These are phyloP conservation scores for Candida succiphila DNA, from an alignment of 805 yeast species.

Conservation along the genomic window DNA sequence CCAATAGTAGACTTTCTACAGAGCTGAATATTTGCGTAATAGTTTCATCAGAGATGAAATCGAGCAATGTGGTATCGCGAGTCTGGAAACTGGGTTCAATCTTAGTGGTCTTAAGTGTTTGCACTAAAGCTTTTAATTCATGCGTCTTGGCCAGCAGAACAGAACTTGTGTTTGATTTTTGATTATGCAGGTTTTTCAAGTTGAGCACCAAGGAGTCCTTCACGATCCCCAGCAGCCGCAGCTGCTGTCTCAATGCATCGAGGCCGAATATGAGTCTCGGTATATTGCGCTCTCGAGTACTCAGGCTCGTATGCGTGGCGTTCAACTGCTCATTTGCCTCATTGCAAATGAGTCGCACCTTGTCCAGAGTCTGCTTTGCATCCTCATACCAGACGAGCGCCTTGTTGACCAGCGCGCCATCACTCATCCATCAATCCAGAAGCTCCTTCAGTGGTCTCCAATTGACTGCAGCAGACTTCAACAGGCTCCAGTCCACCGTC, in stretches of 20 bases:
- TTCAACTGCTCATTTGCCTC: constrained; percentile 34
- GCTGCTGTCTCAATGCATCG: constrained; percentile 37
- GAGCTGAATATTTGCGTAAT: constrained; percentile 23
- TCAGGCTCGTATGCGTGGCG: constrained; percentile 25
- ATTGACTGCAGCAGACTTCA: no score
- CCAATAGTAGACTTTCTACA: constrained; percentile 19
- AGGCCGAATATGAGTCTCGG: constrained; percentile 34
- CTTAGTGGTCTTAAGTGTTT: constrained; percentile 23
- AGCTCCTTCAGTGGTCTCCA: no score
- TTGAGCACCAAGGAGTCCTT: constrained; percentile 20
- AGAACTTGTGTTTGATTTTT: constrained; percentile 10
- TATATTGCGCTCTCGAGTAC: constrained; percentile 28
- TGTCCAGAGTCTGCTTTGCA: neutral
- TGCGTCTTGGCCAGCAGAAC: constrained; percentile 20
- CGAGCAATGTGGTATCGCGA: constrained; percentile 21
- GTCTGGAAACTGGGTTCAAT: constrained; percentile 23
- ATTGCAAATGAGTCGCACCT: constrained; percentile 42
- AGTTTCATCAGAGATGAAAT: constrained; percentile 36
- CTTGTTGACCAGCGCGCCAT: no score
- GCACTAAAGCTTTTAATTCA: constrained; percentile 22
- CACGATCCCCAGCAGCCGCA: constrained; percentile 27
- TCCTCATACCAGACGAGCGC: no score
- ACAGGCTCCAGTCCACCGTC: no score
- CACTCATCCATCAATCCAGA: no score
- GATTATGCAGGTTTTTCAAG: constrained; percentile 14